These are phyloP conservation scores for Trichoderma orchidacearum DNA, from an alignment of 495 filamentous ascomycete genomes.

Conservation along the genomic window DNA sequence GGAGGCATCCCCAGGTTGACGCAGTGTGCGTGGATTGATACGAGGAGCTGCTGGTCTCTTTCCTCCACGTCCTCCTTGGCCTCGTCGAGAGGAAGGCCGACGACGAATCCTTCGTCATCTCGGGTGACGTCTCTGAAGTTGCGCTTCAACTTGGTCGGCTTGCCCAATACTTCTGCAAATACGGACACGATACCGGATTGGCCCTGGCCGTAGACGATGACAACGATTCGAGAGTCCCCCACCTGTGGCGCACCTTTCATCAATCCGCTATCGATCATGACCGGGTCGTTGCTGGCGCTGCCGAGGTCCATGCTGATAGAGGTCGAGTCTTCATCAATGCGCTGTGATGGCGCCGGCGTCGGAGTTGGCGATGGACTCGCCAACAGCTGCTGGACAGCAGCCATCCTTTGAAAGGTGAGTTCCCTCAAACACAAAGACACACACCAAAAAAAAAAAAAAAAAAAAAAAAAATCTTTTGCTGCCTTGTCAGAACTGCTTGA, in stretches of 20 bases:
- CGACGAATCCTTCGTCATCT: slow-evolving; percentile 37
- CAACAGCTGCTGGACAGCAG: slow-evolving; percentile 23
- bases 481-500: too few relatives aligned
- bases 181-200: slow-evolving; percentile 53
- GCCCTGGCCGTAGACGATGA: slow-evolving; percentile 45
- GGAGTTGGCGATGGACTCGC: slow-evolving; percentile 17
- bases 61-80: slow-evolving; percentile 37
- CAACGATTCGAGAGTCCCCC: slow-evolving; percentile 39
- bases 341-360: slow-evolving; percentile 6
- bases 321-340: slow-evolving; percentile 12
- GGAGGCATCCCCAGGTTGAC: slow-evolving; percentile 54
- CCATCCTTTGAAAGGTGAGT: too few relatives aligned
- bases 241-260: slow-evolving; percentile 21
- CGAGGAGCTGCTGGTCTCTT: slow-evolving; percentile 34
- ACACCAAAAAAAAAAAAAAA: too few relatives aligned
- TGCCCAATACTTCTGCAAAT: slow-evolving; percentile 56
- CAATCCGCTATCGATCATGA: slow-evolving; percentile 11
- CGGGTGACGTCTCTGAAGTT: slow-evolving; percentile 35
- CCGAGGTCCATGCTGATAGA: slow-evolving; percentile 14
- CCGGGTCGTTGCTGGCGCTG: slow-evolving; percentile 8
- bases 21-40: slow-evolving; percentile 61
- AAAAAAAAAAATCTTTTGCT: too few relatives aligned
- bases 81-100: slow-evolving; percentile 40
- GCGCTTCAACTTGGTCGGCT: slow-evolving; percentile 42
- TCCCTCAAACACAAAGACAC: too few relatives aligned